Base-by-base conservation (phyloP, 2,329 filamentous ascomycete genomes). In the Rosellinia necatrix region DNA sequence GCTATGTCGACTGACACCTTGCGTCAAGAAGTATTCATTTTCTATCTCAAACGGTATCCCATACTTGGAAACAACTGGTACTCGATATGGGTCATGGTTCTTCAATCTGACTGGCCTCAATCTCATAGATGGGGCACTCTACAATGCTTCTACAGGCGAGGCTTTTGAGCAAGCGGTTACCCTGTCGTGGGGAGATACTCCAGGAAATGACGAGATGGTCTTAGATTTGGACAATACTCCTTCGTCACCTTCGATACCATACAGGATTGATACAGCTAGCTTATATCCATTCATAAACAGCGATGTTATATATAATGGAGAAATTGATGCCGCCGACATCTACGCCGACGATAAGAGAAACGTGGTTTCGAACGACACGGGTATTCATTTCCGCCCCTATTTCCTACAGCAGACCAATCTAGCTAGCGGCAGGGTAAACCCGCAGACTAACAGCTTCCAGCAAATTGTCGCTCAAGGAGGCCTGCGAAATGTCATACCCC, bases 11-110 rank as follows among this genome's bases (percentile, higher is more conserved):
- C 15, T 56, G 19, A 51, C 17, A 9, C 48, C 48, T 15, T 56
- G 53, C 27, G 42, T 52, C n/a, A 47, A 52, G 32, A 56, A 6
- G 35, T 48, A 56, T 30, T 56, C 48, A 35, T 48, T 34, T 22
- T 47, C 47, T 3, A 30, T 56, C 7, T 27, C 25, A 1, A 46
- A 52, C 13, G 41, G 53, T 24, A 17, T 52, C 19, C 41, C 47
- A 6, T 21, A 3, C 6, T 12, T 56, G 3, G 22, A 51, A 2
- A 22, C 17, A 13, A 3, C 25, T 13, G 35, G 35, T 10, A 22
- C 40, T 6, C 47, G 48, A 29, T 46, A 51, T 21, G 53, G 53
- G 13, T 47, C 41, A 4, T 56, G 53, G 53, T 47, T 13, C 34
- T 42, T 41, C 35, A 42, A 56, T 25, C 15, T 15, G 13, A 29